phyloP scores from a whole-genome alignment of 208 protist species.

The Leishmania amazonensis region DNA sequence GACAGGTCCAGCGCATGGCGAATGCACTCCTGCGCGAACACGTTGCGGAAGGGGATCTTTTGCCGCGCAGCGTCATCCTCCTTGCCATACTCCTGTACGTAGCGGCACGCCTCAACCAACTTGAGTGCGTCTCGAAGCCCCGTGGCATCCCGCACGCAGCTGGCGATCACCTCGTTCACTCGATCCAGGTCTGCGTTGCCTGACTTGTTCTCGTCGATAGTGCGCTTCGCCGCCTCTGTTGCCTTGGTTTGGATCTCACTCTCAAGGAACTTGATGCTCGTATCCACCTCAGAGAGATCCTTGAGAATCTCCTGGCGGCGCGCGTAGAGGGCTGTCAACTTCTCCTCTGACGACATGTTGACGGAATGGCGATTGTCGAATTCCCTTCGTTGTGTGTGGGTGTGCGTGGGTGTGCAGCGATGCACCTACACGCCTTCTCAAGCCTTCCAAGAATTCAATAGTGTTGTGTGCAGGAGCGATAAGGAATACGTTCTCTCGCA shows the following conservation, averaged over 20 bases:
- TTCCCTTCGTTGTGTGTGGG: neutral
- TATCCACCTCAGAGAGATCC: constrained; percentile 81
- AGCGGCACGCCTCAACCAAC: constrained; percentile 65
- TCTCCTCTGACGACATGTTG: constrained; percentile 41
- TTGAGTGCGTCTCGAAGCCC: constrained; percentile 82
- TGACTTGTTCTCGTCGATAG: constrained; percentile 37
- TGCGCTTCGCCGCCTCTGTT: constrained; percentile 23
- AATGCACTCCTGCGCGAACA: constrained; percentile 77
- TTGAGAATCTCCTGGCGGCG: constrained; percentile 77
- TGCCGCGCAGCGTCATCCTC: constrained; percentile 36
- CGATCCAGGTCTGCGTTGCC: constrained; percentile 55
- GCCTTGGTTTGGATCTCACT: constrained; percentile 55
- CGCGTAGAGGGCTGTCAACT: constrained; percentile 69
- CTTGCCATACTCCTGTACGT: constrained; percentile 43
- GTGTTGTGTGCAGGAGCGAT: neutral
- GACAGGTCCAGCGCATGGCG: constrained; percentile 43
- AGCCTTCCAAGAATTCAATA: neutral
- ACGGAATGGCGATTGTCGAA: neutral
- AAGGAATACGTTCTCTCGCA: neutral
- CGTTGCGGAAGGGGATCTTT: constrained; percentile 64
- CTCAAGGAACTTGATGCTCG: constrained; percentile 62
- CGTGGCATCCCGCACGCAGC: constrained; percentile 58
- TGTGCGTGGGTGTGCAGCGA: neutral
- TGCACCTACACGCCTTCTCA: neutral
- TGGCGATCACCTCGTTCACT: constrained; percentile 49